Conservation (phyloP, 176 grass and related monocot genomes). For the Aegilops umbellulata region DNA sequence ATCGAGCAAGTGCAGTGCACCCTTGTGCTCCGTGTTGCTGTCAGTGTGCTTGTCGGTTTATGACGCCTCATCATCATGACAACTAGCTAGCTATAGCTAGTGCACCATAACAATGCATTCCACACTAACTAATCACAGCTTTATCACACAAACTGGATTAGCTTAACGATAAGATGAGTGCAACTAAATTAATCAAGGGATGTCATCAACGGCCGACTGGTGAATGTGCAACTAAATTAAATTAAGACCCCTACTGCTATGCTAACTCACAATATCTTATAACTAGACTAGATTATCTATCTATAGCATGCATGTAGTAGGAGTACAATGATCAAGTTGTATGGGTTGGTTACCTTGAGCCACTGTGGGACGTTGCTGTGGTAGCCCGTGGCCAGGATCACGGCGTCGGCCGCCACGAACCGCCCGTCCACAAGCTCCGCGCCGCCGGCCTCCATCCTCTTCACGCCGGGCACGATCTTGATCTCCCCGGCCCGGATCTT, state of each 20-base stretch:
- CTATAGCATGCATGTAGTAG: no score
- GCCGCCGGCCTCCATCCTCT: not conserved
- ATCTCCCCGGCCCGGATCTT: slow-evolving; percentile 59
- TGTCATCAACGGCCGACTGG: no score
- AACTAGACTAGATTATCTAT: no score
- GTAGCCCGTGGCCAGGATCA: slow-evolving; percentile 68
- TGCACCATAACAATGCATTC: not conserved
- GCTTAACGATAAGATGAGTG: no score
- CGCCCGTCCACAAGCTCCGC: slow-evolving; percentile 47
- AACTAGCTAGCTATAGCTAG: not conserved
- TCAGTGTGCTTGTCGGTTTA: not conserved
- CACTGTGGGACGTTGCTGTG: slow-evolving; percentile 63
- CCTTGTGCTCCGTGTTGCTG: not conserved
- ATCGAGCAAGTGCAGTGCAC: not conserved
- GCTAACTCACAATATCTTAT: no score
- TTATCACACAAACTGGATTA: not conserved
- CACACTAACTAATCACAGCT: not conserved
- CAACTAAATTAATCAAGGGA: no score
- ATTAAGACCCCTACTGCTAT: no score
- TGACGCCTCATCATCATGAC: not conserved
- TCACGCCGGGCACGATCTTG: slow-evolving; percentile 49
- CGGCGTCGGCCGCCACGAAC: slow-evolving; percentile 39
- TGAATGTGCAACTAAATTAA: no score
- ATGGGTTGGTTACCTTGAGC: slow-evolving; percentile 30
- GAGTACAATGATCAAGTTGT: no score